Percentiles rank a stretch among this genome's conserved stretches.
Conservation (phyloP, 2,329 filamentous ascomycete genomes). For the Saccharata proteae region DNA sequence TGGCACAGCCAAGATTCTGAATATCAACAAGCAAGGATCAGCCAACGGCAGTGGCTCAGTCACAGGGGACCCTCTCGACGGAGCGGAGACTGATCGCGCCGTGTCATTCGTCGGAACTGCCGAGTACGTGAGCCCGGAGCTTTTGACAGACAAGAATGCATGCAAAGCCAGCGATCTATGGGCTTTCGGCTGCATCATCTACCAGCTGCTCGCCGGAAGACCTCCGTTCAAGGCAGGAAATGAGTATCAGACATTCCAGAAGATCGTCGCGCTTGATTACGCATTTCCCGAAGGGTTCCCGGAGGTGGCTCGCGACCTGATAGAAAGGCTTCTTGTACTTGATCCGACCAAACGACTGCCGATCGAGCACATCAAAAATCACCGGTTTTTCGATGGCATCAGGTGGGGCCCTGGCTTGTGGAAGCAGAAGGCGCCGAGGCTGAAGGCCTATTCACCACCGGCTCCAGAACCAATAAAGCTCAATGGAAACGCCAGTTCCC, state of each 20-base stretch:
- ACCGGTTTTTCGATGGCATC: slow-evolving; percentile 86
- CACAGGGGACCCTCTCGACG: slow-evolving; percentile 40
- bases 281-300: slow-evolving; percentile 87
- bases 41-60: slow-evolving; percentile 23
- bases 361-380: slow-evolving; percentile 93
- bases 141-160: slow-evolving; percentile 92
- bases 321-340: slow-evolving; percentile 80
- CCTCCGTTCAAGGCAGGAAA: slow-evolving; percentile 94
- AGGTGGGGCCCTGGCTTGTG: slow-evolving; percentile 74
- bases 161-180: slow-evolving; percentile 97
- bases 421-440: slow-evolving; percentile 76
- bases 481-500: slow-evolving; percentile 24
- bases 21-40: slow-evolving; percentile 31
- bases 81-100: slow-evolving; percentile 57
- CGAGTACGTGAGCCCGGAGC: slow-evolving; percentile 93
- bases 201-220: slow-evolving; percentile 87
- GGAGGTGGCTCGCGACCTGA: slow-evolving; percentile 69
- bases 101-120: slow-evolving; percentile 96
- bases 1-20: slow-evolving; percentile 89
- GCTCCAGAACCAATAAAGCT: slow-evolving; percentile 52
- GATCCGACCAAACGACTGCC: slow-evolving; percentile 76
- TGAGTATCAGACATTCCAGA: slow-evolving; percentile 96
- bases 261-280: slow-evolving; percentile 90
- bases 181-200: slow-evolving; percentile 97
- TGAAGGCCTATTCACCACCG: slow-evolving; percentile 73